phyloP scores from a whole-genome alignment of 2,329 filamentous ascomycete genomes.

The Aspergillus niger region DNA sequence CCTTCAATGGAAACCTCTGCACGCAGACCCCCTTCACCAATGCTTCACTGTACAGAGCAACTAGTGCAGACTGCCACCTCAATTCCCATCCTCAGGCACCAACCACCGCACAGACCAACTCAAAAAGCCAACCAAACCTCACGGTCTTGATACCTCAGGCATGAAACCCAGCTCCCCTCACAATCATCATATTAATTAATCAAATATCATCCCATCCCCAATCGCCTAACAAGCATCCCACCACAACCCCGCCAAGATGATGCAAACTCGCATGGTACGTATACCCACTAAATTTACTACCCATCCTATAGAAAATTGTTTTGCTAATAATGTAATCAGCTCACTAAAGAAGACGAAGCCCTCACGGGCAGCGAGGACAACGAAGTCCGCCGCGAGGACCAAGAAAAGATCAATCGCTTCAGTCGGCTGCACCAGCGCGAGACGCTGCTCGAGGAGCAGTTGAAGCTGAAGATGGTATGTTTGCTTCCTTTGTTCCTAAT shows the following conservation, averaged over 20 bases:
- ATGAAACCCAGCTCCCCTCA: no score
- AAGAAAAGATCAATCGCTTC: slow-evolving; percentile 98
- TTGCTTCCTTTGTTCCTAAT: background rate
- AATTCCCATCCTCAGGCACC: background rate
- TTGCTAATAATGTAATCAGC: slow-evolving; percentile 53
- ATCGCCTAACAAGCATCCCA: slow-evolving; percentile 4
- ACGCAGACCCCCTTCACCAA: no score
- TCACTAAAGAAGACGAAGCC: slow-evolving; percentile 89
- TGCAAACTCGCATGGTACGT: slow-evolving; percentile 64
- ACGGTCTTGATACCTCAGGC: no score
- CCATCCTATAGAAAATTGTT: background rate
- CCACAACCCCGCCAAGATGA: slow-evolving; percentile 38
- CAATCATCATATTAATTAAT: background rate
- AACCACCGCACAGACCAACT: no score
- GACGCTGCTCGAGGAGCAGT: slow-evolving; percentile 73
- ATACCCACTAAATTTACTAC: background rate
- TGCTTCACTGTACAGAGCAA: background rate
- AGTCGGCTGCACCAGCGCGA: slow-evolving; percentile 90
- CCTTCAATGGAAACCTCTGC: no score
- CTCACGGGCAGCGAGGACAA: slow-evolving; percentile 74
- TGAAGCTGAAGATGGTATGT: slow-evolving; percentile 70
- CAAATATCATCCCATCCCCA: background rate
- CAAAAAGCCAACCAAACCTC: background rate
- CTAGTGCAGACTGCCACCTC: background rate
- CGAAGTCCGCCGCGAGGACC: slow-evolving; percentile 92